Percentiles rank a stretch among this genome's conserved stretches.
These are phyloP conservation scores for Linnemannia elongata DNA, from an alignment of 192 early-diverging fungal genomes.

Conservation along the genomic window DNA sequence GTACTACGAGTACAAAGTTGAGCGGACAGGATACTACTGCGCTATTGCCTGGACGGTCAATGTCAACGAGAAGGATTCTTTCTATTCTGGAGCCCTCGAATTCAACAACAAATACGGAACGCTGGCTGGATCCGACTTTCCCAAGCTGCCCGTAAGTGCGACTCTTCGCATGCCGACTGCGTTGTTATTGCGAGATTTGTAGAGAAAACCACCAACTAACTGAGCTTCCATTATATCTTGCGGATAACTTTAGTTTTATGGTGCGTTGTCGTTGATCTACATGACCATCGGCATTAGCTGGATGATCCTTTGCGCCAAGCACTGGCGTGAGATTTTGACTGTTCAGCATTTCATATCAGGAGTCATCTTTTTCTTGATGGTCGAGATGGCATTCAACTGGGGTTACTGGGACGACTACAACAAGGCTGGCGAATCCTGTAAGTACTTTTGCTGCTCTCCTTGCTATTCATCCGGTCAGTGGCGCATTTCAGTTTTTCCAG, in stretches of 20 bases:
- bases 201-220: not conserved
- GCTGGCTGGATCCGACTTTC: constrained; percentile 89
- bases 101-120: constrained; percentile 87
- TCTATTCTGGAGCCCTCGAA: constrained; percentile 69
- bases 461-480: not conserved
- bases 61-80: constrained; percentile 7
- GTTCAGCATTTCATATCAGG: constrained; percentile 93
- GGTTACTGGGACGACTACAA: constrained; percentile 83
- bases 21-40: constrained; percentile 91
- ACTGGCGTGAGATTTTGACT: constrained; percentile 91
- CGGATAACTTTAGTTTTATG: constrained; percentile 75
- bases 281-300: constrained; percentile 80
- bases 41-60: constrained; percentile 62
- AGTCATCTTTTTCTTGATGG: constrained; percentile 86
- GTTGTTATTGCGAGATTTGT: not conserved
- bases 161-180: not conserved
- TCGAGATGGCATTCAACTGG: constrained; percentile 96
- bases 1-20: constrained; percentile 73
- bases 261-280: constrained; percentile 80
- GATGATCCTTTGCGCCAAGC: constrained; percentile 80
- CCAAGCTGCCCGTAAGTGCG: constrained; percentile 80
- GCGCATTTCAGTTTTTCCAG: not conserved
- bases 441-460: constrained; percentile 16
- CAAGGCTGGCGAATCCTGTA: constrained; percentile 70
- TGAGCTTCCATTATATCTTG: not conserved